Evolutionary conservation across 495 filamentous ascomycete genomes (phyloP), one percentile per base, ranked within the genome.

Genomic region (Talaromyces liani): DNA sequence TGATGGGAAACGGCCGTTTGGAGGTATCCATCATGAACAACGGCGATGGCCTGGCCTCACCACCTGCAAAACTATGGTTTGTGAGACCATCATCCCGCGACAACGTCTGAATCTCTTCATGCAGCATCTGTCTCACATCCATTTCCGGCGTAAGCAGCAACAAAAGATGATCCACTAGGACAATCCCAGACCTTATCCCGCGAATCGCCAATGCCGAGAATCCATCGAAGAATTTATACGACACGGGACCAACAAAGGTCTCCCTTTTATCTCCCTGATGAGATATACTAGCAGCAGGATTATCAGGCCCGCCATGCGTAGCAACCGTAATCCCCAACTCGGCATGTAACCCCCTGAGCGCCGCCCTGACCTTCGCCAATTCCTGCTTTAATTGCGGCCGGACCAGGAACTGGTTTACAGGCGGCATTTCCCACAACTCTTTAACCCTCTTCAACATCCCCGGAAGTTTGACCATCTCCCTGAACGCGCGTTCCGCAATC

Each of bases 181-280:
- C 39, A 2, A 73, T 61, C 3, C 67, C 64, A n/a, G 64, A 66
- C 14, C 69, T 69, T 22, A 74, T 60, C 1, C 72, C 72, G 7
- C 66, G 67, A 7, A 68, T 64, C 25, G 68, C 66, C 14, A 68
- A 61, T 0, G 63, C 59, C 1, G 72, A 67, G 58, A 69, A 74
- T 1, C 68, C 65, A 8, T 74, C 69, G n/a, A 74, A 69, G 66
- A 72, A 70, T 41, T 63, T 61, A 57, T 71, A 61, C 2, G 72
- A 68, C 7, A 70, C 58, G 0, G 72, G 72, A 1, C 70, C 72
- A 55, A 74, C 67, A 58, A 74, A 72, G 34, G 2, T 49, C 29
- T 60, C 24, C 58, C 45, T 6, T 53, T 22, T 2, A 61, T 33
- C 25, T 64, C 67, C 5, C 12, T 41, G 36, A 41, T 25, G 12